Evolutionary conservation across 1,284 basidiomycete species (phyloP).

Genomic region (Psilocybe mexicana): DNA sequence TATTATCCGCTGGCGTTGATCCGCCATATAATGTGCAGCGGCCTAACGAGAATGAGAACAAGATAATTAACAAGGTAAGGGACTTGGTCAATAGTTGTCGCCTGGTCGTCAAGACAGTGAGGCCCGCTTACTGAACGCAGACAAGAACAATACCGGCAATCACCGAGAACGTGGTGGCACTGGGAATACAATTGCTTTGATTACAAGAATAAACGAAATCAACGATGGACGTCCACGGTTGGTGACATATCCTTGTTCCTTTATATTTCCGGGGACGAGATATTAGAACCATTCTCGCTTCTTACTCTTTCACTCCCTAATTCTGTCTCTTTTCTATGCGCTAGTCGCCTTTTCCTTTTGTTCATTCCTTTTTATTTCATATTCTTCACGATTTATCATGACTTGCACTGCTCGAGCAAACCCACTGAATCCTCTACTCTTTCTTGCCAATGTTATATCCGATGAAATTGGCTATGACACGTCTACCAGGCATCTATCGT

Average conservation of each 20-base stretch:
- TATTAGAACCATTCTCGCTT: slow-evolving; percentile 14
- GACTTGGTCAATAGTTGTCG: neutral
- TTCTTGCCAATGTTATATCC: slow-evolving; percentile 41
- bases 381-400: slow-evolving; percentile 31
- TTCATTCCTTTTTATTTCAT: slow-evolving; percentile 17
- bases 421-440: slow-evolving; percentile 35
- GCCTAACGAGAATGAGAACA: neutral
- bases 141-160: slow-evolving; percentile 37
- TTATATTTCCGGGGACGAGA: slow-evolving; percentile 19
- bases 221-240: slow-evolving; percentile 9
- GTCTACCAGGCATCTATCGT: slow-evolving; percentile 18
- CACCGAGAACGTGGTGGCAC: slow-evolving; percentile 21
- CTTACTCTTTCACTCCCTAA: slow-evolving; percentile 17
- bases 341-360: slow-evolving; percentile 27
- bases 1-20: slow-evolving; percentile 73
- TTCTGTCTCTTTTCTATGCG: slow-evolving; percentile 24
- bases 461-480: slow-evolving; percentile 23
- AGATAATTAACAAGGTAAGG: slow-evolving; percentile 10
- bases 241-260: slow-evolving; percentile 23
- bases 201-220: slow-evolving; percentile 19
- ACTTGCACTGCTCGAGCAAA: slow-evolving; percentile 22
- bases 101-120: slow-evolving; percentile 12
- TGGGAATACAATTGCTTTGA: slow-evolving; percentile 15
- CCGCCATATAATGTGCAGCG: slow-evolving; percentile 44
- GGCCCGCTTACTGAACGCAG: slow-evolving; percentile 22